Evolutionary conservation across 768 basidiomycete genomes (phyloP).

Genomic region (Tubosaeta sp.): DNA sequence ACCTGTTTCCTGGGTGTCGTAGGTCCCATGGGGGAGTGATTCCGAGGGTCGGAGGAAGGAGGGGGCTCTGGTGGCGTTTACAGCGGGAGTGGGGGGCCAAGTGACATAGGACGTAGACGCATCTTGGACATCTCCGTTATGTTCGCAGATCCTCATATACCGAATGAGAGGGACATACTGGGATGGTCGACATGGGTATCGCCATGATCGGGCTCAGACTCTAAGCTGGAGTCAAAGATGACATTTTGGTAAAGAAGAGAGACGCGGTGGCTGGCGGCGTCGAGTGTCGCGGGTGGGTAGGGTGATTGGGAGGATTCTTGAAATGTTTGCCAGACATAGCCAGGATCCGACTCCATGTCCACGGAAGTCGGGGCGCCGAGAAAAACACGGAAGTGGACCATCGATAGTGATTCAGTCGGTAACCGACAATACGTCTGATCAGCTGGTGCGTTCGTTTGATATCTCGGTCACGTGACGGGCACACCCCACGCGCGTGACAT

Average conservation of each 20-base stretch:
- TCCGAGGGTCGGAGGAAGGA: conserved; percentile 28
- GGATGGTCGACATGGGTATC: conserved; percentile 3
- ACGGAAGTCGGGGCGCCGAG: conserved; percentile 40
- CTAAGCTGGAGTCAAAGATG: conserved; percentile 49
- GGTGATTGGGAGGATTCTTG: conserved; percentile 19
- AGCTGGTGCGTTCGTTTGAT: background rate
- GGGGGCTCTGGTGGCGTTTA: conserved; percentile 18
- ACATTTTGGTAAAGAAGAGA: conserved; percentile 68
- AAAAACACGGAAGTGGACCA: conserved; percentile 47
- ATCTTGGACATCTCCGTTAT: conserved; percentile 26
- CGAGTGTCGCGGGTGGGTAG: conserved; percentile 50
- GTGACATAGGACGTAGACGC: conserved; percentile 46
- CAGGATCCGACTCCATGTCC: conserved; percentile 33
- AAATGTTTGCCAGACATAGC: conserved; percentile 46
- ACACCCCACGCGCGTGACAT: conserved; percentile 19
- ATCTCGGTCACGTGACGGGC: conserved; percentile 28
- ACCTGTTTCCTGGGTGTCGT: conserved; percentile 41
- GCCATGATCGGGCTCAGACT: conserved; percentile 28
- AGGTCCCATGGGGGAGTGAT: conserved; percentile 25
- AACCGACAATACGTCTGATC: too few relatives aligned
- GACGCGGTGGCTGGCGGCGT: conserved; percentile 64
- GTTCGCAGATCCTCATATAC: conserved; percentile 5
- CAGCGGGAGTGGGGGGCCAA: conserved; percentile 50
- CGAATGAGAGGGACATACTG: conserved; percentile 12
- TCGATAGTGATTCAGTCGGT: conserved; percentile 2